Conservation (phyloP, 148 eudicot genomes). For the Linanthus parryae region DNA sequence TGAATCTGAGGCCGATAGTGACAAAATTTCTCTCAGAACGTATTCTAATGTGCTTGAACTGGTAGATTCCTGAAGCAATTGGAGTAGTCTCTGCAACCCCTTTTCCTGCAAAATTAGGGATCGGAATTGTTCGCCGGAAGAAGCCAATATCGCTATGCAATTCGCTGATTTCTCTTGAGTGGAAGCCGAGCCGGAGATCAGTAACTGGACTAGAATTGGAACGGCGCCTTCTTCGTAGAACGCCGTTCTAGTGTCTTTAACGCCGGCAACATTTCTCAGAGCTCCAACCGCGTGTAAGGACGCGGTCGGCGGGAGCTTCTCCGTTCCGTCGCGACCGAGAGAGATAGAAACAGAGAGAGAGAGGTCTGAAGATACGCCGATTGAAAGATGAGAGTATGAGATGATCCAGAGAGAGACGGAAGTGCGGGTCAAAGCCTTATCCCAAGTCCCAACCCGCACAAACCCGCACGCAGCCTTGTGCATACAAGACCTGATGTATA, state of each 20-base stretch:
- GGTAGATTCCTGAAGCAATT: conserved; percentile 33
- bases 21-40: conserved; percentile 44
- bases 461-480: too few species aligned
- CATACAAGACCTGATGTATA: too few species aligned
- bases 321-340: too few species aligned
- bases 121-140: conserved; percentile 30
- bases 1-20: conserved; percentile 30
- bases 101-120: conserved; percentile 32
- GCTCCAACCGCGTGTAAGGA: conserved; percentile 43
- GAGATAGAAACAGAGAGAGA: too few species aligned
- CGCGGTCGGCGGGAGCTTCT: conserved; percentile 15
- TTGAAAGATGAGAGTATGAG: too few species aligned
- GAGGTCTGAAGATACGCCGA: too few species aligned
- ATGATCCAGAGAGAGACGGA: too few species aligned
- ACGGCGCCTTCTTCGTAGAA: conserved; percentile 43
- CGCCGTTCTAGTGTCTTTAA: conserved; percentile 36
- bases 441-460: too few species aligned
- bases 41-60: conserved; percentile 38
- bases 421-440: too few species aligned
- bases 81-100: conserved; percentile 35
- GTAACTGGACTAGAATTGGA: conserved; percentile 33
- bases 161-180: conserved; percentile 42
- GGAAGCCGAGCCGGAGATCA: conserved; percentile 26
- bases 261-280: conserved; percentile 28
- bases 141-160: conserved; percentile 46